Evolutionary conservation across 176 grass and related monocot species (phyloP), one percentile per base, ranked within the genome.

Genomic region (Aegilops tauschii): DNA sequence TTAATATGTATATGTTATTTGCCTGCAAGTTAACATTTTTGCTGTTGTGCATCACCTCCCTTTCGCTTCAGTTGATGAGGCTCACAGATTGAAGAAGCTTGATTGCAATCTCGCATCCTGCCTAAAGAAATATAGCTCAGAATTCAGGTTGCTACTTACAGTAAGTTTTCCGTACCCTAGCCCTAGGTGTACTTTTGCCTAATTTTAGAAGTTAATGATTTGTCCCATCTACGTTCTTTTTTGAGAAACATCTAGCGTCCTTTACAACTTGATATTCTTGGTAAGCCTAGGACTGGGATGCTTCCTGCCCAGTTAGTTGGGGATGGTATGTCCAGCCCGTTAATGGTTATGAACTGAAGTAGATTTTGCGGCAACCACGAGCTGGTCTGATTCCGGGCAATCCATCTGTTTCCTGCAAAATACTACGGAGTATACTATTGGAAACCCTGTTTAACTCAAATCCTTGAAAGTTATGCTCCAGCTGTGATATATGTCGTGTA

Each of bases 31-130:
- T 76, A 84, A 44, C 52, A 61, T 20, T 39, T 75, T 8, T 50
- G 29, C 30, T 32, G 4, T 30, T 82, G 12, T 77, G 35, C 27
- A 62, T 31, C 42, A 77, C 9, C 10, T 40, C 21, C 5, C 37
- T 66, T 62, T 39, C 40, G 36, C 83, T 90, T 75, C 81, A 95
- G 93, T 92, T 95, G 93, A 95, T 54, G 93, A 95, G 83, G 93
- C 93, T 82, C 93, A 95, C 30, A 95, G 91, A 85, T 59, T 95
- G 54, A 95, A 95, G 78, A 92, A 92, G 36, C 82, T 95, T 70
- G 86, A 95, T 59, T 92, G 93, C 81, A 92, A 92, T 59, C 93
- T 92, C 4, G 80, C 89, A 37, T 69, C 77, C 20, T 88, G 90
- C 21, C 87, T 95, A 64, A 92, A 90, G 18, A 27, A 82, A 68